Evolutionary conservation across 768 basidiomycete species (phyloP).

Genomic region (Boletus insuetus): DNA sequence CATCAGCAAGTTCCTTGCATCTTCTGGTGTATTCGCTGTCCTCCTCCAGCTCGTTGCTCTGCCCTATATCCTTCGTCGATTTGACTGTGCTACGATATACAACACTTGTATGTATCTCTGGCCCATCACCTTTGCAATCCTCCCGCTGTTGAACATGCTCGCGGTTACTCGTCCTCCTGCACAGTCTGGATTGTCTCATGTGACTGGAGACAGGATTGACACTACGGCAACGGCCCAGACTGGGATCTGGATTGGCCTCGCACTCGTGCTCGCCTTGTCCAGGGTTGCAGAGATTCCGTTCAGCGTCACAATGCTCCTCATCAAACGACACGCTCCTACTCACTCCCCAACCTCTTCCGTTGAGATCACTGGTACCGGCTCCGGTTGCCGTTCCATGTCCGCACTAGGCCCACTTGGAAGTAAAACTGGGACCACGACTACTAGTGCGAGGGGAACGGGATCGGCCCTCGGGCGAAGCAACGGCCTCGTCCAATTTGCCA

Average conservation of each 20-base stretch:
- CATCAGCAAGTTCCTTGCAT: conserved; percentile 55
- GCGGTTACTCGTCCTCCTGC: not conserved
- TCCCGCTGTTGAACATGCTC: conserved; percentile 5
- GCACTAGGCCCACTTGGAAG: too few relatives aligned
- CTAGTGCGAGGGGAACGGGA: not conserved
- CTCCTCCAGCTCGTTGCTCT: conserved; percentile 47
- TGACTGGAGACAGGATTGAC: not conserved
- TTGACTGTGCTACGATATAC: conserved; percentile 4
- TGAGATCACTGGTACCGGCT: too few relatives aligned
- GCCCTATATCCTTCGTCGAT: conserved; percentile 30
- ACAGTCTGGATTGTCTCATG: not conserved
- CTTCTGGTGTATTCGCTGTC: conserved; percentile 46
- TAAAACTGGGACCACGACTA: too few relatives aligned
- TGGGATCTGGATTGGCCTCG: conserved; percentile 48
- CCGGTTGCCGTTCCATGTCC: too few relatives aligned
- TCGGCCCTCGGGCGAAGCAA: conserved; percentile 40
- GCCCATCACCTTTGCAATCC: not conserved
- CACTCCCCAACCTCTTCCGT: too few relatives aligned
- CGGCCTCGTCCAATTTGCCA: conserved; percentile 55
- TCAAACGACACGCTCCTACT: conserved; percentile 39
- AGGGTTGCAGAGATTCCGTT: conserved; percentile 13
- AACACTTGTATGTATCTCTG: conserved; percentile 5
- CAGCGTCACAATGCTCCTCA: conserved; percentile 58
- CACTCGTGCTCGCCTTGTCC: conserved; percentile 38
- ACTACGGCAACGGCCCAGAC: not conserved